Evolutionary conservation across 1,284 basidiomycete genomes (phyloP).

Genomic region (Wallemia mellicola): DNA sequence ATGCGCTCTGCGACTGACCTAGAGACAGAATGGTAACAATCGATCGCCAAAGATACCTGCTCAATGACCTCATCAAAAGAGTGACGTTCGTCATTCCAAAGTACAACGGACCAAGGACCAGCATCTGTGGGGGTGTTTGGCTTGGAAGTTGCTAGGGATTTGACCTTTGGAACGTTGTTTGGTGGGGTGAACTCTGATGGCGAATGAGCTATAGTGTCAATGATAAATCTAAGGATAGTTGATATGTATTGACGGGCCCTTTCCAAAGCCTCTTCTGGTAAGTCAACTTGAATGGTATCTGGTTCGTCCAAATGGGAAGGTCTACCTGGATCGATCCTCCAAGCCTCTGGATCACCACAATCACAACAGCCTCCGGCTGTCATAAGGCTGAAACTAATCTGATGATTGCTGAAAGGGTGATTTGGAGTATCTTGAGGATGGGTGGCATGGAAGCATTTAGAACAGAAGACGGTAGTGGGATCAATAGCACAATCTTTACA

Average conservation of each 20-base stretch:
- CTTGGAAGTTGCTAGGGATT: slow-evolving; percentile 36
- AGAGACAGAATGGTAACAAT: slow-evolving; percentile 31
- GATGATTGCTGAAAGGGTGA: slow-evolving; percentile 33
- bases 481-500: slow-evolving; percentile 60
- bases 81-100: slow-evolving; percentile 97
- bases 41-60: slow-evolving; percentile 37
- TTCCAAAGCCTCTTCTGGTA: slow-evolving; percentile 8
- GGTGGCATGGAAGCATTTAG: slow-evolving; percentile 55
- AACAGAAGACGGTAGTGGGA: slow-evolving; percentile 60
- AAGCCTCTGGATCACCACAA: slow-evolving; percentile 66
- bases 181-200: slow-evolving; percentile 48
- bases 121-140: slow-evolving; percentile 12
- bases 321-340: slow-evolving; percentile 22
- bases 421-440: slow-evolving; percentile 18
- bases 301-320: slow-evolving; percentile 12
- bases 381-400: slow-evolving; percentile 66
- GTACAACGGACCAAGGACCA: slow-evolving; percentile 50
- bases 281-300: slow-evolving; percentile 7
- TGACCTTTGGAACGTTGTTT: slow-evolving; percentile 32
- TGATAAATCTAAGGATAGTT: slow-evolving; percentile 50
- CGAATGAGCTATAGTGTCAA: slow-evolving; percentile 57
- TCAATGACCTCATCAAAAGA: slow-evolving; percentile 67
- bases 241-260: slow-evolving; percentile 10
- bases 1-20: slow-evolving; percentile 32
- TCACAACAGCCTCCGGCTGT: slow-evolving; percentile 75